phyloP scores from a whole-genome alignment of 176 grass and related monocot genomes.

The Avena atlantica region DNA sequence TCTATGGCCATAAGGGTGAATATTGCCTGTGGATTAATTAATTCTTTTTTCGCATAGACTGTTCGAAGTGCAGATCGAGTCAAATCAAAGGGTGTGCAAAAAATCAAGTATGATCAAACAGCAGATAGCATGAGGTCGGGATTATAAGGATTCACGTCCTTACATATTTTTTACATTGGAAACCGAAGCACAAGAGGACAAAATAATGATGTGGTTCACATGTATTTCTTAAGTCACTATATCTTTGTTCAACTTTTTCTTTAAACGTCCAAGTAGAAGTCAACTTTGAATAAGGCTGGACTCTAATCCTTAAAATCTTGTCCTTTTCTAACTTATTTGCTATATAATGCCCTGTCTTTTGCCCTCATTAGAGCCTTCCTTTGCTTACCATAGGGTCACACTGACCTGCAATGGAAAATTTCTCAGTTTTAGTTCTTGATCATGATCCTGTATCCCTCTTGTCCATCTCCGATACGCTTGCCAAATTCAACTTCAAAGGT shows the following conservation, averaged over 20 bases:
- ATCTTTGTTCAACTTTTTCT: background rate
- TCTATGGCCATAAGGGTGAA: background rate
- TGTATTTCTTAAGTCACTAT: slow-evolving; percentile 7
- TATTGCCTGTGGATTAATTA: background rate
- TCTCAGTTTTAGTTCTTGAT: slow-evolving; percentile 43
- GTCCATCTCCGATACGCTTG: slow-evolving; percentile 2
- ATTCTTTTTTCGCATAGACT: background rate
- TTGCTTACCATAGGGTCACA: slow-evolving; percentile 7
- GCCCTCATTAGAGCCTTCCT: background rate
- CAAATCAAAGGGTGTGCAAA: slow-evolving; percentile 2
- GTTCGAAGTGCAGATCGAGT: slow-evolving; percentile 6
- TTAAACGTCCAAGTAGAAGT: slow-evolving; percentile 4
- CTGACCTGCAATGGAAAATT: slow-evolving; percentile 5
- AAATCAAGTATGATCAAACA: background rate
- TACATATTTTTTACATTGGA: background rate
- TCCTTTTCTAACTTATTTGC: slow-evolving; percentile 40
- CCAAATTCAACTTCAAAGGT: slow-evolving; percentile 29
- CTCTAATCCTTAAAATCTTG: slow-evolving; percentile 12
- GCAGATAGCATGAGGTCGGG: slow-evolving; percentile 5
- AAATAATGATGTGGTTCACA: background rate
- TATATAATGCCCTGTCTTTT: background rate
- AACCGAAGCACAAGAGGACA: slow-evolving; percentile 19
- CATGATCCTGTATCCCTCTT: background rate
- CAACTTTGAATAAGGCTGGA: background rate
- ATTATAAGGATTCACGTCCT: background rate